Conservation (phyloP, 495 filamentous ascomycete species). For the Aspergillus olivimuriae region DNA sequence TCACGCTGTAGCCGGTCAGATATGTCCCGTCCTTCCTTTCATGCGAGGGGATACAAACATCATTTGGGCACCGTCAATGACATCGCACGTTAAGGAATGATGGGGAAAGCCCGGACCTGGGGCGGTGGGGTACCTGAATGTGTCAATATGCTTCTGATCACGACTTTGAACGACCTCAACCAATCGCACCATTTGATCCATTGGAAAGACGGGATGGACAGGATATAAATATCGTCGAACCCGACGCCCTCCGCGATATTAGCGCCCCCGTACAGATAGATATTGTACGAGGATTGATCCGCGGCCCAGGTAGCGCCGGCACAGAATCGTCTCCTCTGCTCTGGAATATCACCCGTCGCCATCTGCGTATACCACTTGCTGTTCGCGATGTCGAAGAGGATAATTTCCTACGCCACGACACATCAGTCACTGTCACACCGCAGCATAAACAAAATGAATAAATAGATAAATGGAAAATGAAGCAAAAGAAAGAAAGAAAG, state of each 20-base stretch:
- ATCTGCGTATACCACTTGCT: constrained; percentile 10
- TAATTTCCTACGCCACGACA: constrained; percentile 1
- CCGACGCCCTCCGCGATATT: neutral
- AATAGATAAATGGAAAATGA: no score
- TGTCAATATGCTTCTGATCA: neutral
- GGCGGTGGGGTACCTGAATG: neutral
- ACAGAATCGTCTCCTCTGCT: constrained; percentile 4
- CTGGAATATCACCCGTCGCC: constrained; percentile 6
- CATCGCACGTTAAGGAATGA: constrained; percentile 5
- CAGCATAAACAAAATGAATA: no score
- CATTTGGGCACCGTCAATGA: constrained; percentile 5
- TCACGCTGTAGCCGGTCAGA: constrained; percentile 1
- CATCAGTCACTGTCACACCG: no score
- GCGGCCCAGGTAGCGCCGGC: constrained; percentile 5
- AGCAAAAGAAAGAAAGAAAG: no score
- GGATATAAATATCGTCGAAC: constrained; percentile 6
- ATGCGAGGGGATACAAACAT: constrained; percentile 1
- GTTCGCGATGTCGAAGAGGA: constrained; percentile 5
- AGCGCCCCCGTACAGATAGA: constrained; percentile 5
- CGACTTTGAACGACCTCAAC: neutral
- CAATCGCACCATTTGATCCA: constrained; percentile 8
- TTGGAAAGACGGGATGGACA: constrained; percentile 4
- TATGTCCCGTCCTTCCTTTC: neutral
- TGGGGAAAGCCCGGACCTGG: constrained; percentile 1
- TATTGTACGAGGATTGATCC: constrained; percentile 8